These are phyloP conservation scores for Peronospora destructor DNA, from an alignment of 352 stramenopile genomes.

Conservation along the genomic window DNA sequence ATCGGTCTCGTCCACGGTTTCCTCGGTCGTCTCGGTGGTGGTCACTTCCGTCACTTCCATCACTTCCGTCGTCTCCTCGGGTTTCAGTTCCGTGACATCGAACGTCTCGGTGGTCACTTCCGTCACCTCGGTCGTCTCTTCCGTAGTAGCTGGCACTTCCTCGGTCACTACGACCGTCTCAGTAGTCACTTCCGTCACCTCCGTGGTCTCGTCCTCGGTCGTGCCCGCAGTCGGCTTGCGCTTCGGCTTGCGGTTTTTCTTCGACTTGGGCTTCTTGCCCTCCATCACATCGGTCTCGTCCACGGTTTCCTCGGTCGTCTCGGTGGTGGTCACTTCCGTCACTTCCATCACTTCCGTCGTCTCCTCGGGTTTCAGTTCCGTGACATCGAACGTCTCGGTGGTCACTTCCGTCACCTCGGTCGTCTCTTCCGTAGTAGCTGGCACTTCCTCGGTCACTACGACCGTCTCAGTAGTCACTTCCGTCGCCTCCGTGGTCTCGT, in stretches of 20 bases:
- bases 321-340: slow-evolving; percentile 9
- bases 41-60: slow-evolving; percentile 6
- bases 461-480: neutral
- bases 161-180: slow-evolving; percentile 9
- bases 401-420: slow-evolving; percentile 9
- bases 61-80: slow-evolving; percentile 1
- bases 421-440: slow-evolving; percentile 4
- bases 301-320: slow-evolving; percentile 7
- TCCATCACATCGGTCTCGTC: slow-evolving; percentile 8
- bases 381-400: neutral
- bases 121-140: slow-evolving; percentile 1
- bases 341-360: slow-evolving; percentile 5
- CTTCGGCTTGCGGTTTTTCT: slow-evolving; percentile 13
- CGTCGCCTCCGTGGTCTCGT: slow-evolving; percentile 11
- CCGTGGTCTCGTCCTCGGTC: slow-evolving; percentile 3
- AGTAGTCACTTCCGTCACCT: slow-evolving; percentile 9
- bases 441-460: slow-evolving; percentile 2
- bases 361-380: slow-evolving; percentile 1
- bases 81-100: slow-evolving; percentile 10
- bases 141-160: neutral
- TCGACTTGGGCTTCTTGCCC: slow-evolving; percentile 13
- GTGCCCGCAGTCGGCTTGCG: slow-evolving; percentile 1
- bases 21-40: slow-evolving; percentile 10
- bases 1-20: slow-evolving; percentile 5
- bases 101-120: slow-evolving; percentile 3